phyloP scores from a whole-genome alignment of 345 rosid genomes.

The Camelina sativa region DNA sequence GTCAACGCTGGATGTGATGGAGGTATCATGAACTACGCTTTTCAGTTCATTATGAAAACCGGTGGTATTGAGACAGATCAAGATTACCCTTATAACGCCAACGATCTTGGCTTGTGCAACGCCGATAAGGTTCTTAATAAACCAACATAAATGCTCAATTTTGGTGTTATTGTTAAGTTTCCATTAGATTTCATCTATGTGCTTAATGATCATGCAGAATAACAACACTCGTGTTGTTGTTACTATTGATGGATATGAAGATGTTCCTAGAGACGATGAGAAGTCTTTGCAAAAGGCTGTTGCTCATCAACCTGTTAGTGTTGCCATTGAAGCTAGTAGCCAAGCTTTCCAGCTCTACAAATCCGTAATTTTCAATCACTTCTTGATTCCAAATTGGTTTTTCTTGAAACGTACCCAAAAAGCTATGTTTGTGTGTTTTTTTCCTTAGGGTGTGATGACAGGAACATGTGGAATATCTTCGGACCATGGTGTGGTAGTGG shows the following conservation, averaged over 20 bases:
- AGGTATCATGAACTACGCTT: constrained; percentile 20
- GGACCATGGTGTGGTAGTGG: constrained; percentile 19
- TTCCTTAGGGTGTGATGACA: not conserved
- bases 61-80: constrained; percentile 21
- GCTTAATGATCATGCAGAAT: not conserved
- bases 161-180: not conserved
- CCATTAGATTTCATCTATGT: not conserved
- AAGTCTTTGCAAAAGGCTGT: not conserved
- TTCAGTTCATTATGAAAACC: not conserved
- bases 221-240: not conserved
- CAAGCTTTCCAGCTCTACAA: constrained; percentile 19
- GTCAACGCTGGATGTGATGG: constrained; percentile 24
- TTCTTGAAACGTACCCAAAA: not conserved
- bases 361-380: not conserved
- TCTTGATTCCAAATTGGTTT: not conserved
- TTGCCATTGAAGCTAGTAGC: constrained; percentile 22
- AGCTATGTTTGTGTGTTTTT: not conserved
- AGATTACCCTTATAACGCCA: constrained; percentile 1
- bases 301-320: constrained; percentile 16
- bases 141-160: not conserved
- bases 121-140: not conserved
- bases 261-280: constrained; percentile 23
- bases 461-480: constrained; percentile 10
- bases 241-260: not conserved
- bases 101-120: constrained; percentile 7